phyloP scores from a whole-genome alignment of 495 filamentous ascomycete species.

The Talaromyces nanjingensis region DNA sequence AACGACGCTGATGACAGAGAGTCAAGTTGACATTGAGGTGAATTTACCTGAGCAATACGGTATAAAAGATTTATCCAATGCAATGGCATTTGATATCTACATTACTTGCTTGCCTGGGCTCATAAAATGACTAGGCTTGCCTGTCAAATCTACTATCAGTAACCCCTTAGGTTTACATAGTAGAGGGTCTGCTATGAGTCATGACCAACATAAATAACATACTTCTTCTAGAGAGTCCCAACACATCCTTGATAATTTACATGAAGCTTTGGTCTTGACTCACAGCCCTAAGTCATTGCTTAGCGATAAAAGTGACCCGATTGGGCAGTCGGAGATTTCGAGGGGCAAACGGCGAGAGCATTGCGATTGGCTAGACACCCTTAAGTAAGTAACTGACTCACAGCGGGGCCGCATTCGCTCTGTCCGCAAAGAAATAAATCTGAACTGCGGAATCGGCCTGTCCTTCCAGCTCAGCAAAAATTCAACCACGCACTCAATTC shows the following conservation, averaged over 20 bases:
- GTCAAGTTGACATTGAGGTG: background rate
- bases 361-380: background rate
- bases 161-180: background rate
- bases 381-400: background rate
- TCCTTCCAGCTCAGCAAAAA: background rate
- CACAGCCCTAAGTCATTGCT: background rate
- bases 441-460: constrained; percentile 5
- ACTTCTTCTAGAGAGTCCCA: background rate
- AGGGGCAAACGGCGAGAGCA: background rate
- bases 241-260: background rate
- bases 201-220: background rate
- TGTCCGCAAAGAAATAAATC: background rate
- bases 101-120: background rate
- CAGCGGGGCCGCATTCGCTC: constrained; percentile 1
- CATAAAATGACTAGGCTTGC: background rate
- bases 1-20: background rate
- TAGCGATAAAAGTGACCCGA: background rate
- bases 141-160: background rate
- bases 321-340: background rate
- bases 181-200: background rate
- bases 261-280: background rate
- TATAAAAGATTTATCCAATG: background rate
- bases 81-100: background rate
- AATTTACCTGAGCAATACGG: background rate
- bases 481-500: background rate